Evolutionary conservation across 75 land plant species (phyloP).

Genomic region (Cunninghamia lanceolata): DNA sequence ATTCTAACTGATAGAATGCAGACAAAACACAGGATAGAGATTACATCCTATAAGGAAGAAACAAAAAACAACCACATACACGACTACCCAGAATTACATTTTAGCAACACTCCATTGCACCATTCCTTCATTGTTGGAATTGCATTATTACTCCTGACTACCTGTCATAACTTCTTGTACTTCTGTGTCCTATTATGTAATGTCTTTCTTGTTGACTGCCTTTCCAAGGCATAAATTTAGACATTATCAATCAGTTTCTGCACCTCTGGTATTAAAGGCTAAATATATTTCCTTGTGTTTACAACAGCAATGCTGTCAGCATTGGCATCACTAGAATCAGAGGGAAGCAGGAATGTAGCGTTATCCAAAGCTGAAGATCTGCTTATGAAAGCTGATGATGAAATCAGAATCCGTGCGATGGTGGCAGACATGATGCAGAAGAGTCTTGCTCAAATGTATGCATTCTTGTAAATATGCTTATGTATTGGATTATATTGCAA

Average conservation of each 20-base stretch:
- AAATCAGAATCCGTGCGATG: constrained; percentile 33
- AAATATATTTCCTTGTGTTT: background rate
- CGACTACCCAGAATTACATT: too few species aligned
- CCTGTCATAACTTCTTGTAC: background rate
- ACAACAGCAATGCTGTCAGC: constrained; percentile 39
- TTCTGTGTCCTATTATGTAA: background rate
- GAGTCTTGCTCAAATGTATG: constrained; percentile 50
- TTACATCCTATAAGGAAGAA: too few species aligned
- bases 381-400: constrained; percentile 41
- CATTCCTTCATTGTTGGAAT: too few species aligned
- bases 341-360: constrained; percentile 10
- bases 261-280: background rate
- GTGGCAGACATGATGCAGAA: constrained; percentile 38
- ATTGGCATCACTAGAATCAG: constrained; percentile 24
- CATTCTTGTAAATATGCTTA: background rate
- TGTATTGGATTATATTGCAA: background rate
- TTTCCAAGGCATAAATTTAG: background rate
- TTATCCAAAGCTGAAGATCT: constrained; percentile 45
- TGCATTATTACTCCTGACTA: background rate
- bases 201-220: background rate
- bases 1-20: too few species aligned
- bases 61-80: too few species aligned
- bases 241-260: background rate
- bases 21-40: too few species aligned
- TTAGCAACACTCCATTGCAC: too few species aligned